Evolutionary conservation across 306 rosid genomes (phyloP).

Genomic region (Gastrolobium villosum): DNA sequence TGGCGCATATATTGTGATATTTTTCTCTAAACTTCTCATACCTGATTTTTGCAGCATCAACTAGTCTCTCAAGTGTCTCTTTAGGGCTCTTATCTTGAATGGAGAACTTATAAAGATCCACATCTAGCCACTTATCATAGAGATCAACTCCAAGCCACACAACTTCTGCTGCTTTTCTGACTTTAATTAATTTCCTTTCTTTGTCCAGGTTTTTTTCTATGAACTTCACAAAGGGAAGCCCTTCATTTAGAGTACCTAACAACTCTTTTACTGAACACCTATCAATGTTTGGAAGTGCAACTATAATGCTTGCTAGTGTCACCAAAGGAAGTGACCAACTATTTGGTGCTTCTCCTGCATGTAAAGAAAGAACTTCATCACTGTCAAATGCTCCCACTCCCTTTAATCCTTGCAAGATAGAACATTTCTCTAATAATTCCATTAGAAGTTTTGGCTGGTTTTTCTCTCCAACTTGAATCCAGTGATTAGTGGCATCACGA

Average conservation of each 20-base stretch:
- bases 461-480: constrained; percentile 74
- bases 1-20: constrained; percentile 46
- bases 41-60: constrained; percentile 63
- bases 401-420: constrained; percentile 64
- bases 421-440: constrained; percentile 63
- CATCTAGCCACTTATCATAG: constrained; percentile 72
- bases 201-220: constrained; percentile 65
- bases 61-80: constrained; percentile 63
- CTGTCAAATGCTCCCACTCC: constrained; percentile 69
- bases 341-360: constrained; percentile 64
- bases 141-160: constrained; percentile 82
- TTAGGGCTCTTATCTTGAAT: constrained; percentile 54
- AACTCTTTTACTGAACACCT: constrained; percentile 51
- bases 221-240: constrained; percentile 57
- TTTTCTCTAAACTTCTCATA: constrained; percentile 52
- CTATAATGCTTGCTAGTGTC: constrained; percentile 75
- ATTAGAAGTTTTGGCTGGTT: constrained; percentile 64
- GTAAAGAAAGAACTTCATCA: constrained; percentile 63
- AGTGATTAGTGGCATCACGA: constrained; percentile 70
- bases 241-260: constrained; percentile 63
- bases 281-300: constrained; percentile 67
- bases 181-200: constrained; percentile 55
- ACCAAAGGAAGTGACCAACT: constrained; percentile 87
- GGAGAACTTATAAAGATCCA: constrained; percentile 71
- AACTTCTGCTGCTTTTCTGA: constrained; percentile 66